These are phyloP conservation scores for Canna indica DNA, from an alignment of 176 grass and related monocot species.

Conservation along the genomic window DNA sequence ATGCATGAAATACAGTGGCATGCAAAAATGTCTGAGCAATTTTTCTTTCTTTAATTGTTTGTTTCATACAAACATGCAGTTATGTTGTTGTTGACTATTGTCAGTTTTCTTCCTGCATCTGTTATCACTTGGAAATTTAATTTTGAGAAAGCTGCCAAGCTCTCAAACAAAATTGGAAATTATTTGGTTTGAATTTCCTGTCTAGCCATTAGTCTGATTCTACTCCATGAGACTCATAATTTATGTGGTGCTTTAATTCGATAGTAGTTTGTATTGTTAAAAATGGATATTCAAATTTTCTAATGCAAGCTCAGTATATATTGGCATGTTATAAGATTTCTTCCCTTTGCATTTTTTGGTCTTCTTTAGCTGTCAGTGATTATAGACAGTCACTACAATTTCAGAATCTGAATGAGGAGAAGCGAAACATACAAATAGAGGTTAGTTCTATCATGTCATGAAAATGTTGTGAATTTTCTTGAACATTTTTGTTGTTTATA, in stretches of 20 bases:
- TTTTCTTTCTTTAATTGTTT: too few relatives aligned
- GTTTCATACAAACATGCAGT: too few relatives aligned
- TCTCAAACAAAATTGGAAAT: background rate
- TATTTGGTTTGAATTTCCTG: background rate
- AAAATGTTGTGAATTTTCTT: background rate
- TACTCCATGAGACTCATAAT: too few relatives aligned
- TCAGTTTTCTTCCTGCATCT: too few relatives aligned
- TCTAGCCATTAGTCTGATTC: background rate
- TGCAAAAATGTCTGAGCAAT: too few relatives aligned
- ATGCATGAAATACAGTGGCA: too few relatives aligned
- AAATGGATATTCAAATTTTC: background rate
- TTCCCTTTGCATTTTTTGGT: slow-evolving; percentile 12
- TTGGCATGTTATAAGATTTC: background rate
- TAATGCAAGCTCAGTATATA: background rate
- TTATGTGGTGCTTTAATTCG: too few relatives aligned
- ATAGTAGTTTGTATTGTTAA: too few relatives aligned
- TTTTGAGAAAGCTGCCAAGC: too few relatives aligned
- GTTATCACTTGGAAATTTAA: too few relatives aligned
- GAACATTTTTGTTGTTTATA: slow-evolving; percentile 5
- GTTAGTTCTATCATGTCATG: slow-evolving; percentile 8
- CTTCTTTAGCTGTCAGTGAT: slow-evolving; percentile 60
- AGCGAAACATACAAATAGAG: slow-evolving; percentile 88
- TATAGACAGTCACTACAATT: slow-evolving; percentile 89
- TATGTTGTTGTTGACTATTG: too few relatives aligned
- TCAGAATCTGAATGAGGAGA: slow-evolving; percentile 93